Conservation (phyloP, 768 basidiomycete genomes). For the Boletus sp. region DNA sequence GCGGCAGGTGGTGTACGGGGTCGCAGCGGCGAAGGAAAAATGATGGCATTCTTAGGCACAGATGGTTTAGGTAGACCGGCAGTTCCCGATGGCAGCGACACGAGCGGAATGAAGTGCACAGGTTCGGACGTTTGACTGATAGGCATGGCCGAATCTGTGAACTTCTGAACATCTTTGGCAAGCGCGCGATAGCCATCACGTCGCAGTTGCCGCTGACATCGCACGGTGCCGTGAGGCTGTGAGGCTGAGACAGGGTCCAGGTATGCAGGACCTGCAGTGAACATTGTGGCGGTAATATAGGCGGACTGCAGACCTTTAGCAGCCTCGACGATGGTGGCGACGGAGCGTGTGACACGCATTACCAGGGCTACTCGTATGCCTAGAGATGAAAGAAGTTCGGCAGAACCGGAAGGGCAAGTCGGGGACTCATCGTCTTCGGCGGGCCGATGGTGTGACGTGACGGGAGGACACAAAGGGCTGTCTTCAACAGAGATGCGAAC, state of each 20-base stretch:
- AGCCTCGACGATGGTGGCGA: slow-evolving; percentile 45
- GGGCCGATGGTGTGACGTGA: not conserved
- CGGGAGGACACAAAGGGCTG: slow-evolving; percentile 32
- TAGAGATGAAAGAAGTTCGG: slow-evolving; percentile 1
- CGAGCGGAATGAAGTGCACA: slow-evolving; percentile 43
- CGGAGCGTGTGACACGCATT: slow-evolving; percentile 36
- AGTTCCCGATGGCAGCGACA: slow-evolving; percentile 33
- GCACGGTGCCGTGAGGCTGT: slow-evolving; percentile 15
- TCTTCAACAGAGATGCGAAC: slow-evolving; percentile 38
- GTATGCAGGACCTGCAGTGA: slow-evolving; percentile 38
- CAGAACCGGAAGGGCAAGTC: slow-evolving; percentile 4
- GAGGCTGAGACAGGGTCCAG: slow-evolving; percentile 11
- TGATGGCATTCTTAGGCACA: slow-evolving; percentile 37
- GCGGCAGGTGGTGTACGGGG: slow-evolving; percentile 33
- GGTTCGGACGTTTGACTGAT: slow-evolving; percentile 17
- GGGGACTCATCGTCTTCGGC: slow-evolving; percentile 20
- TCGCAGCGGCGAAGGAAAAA: slow-evolving; percentile 43
- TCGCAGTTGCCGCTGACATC: slow-evolving; percentile 16
- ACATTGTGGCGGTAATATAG: slow-evolving; percentile 55
- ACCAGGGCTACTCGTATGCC: slow-evolving; percentile 15
- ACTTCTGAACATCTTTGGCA: slow-evolving; percentile 41
- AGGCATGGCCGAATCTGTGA: slow-evolving; percentile 29
- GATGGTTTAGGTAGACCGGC: slow-evolving; percentile 23
- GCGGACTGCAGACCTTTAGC: slow-evolving; percentile 58
- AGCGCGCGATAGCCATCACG: slow-evolving; percentile 45